Percentiles rank a stretch among this genome's conserved stretches.
Conservation (phyloP, 192 early-diverging fungal species). For the Coemansia javaensis region DNA sequence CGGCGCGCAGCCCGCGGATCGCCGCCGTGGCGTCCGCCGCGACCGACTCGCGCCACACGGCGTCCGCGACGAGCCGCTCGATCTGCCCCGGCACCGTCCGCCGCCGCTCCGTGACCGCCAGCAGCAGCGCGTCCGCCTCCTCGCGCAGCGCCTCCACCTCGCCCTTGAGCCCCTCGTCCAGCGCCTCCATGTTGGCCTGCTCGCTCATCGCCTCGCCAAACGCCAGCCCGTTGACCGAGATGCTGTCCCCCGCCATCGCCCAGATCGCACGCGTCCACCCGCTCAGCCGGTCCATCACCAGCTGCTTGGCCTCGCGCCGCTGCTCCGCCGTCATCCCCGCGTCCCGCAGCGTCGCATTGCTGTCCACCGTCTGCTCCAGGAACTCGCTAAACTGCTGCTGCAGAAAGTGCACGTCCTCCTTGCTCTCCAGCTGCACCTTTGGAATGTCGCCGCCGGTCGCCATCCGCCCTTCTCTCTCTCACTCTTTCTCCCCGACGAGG, state of each 20-base stretch:
- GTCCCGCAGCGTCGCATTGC: slow-evolving; percentile 32
- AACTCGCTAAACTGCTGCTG: slow-evolving; percentile 29
- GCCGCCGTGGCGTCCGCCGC: slow-evolving; percentile 32
- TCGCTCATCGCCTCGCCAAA: slow-evolving; percentile 40
- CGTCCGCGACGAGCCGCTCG: slow-evolving; percentile 26
- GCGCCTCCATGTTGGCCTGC: slow-evolving; percentile 27
- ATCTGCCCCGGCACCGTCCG: slow-evolving; percentile 41
- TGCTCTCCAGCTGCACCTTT: slow-evolving; percentile 49
- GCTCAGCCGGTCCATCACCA: slow-evolving; percentile 11
- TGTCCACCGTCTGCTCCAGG: slow-evolving; percentile 13
- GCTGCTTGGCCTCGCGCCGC: slow-evolving; percentile 17
- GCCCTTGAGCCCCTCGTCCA: slow-evolving; percentile 30
- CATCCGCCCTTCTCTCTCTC: background rate
- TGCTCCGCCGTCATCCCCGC: slow-evolving; percentile 21
- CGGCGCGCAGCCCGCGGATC: slow-evolving; percentile 9
- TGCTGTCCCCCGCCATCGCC: slow-evolving; percentile 30
- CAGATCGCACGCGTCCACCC: slow-evolving; percentile 35
- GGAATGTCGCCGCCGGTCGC: slow-evolving; percentile 28
- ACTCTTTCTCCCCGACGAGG: background rate
- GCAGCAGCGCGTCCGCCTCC: slow-evolving; percentile 28
- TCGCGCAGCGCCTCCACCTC: slow-evolving; percentile 36
- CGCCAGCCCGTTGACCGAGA: slow-evolving; percentile 42
- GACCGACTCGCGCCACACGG: slow-evolving; percentile 30
- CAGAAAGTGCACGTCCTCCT: slow-evolving; percentile 41
- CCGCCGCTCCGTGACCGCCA: slow-evolving; percentile 28